Base-by-base conservation (phyloP, 768 basidiomycete genomes). In the Tulasnella sp. region DNA sequence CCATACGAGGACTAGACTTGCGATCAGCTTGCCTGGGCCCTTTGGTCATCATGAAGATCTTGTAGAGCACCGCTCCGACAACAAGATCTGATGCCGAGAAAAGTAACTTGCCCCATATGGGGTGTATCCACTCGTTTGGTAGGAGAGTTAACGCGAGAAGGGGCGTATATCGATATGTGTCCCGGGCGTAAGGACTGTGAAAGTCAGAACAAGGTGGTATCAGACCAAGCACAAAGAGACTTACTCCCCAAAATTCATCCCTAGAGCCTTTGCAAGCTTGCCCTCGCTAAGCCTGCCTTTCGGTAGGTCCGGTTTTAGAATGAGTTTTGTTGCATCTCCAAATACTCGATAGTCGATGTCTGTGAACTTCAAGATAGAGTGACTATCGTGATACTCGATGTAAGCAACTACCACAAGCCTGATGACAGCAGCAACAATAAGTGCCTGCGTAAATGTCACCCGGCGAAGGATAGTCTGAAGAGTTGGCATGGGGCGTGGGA, bases 281-380 rank as follows among this genome's bases (percentile, higher is more conserved):
- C 90, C 91, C 16, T 82, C 86, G 20, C 55, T 57, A 59, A 81
- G 82, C 24, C 56, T 64, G 27, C 62, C 55, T 8, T 55, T 63
- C 34, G 70, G 62, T n/a, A 66, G 58, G 47, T 35, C 16, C 10
- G 79, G 74, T 40, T 70, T 60, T 24, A 77, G 63, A 28, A 87
- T 60, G 61, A 86, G 88, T 35, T 67, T 69, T 1, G 90, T 80
- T 3, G 95, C 95, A 64, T 98, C 93, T 40, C 77, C 84, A 70
- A 96, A 95, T 58, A 99, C 93, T 32, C 79, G 75, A 65, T 96
- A 98, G 66, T 99, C 95, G 57, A 98, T 73, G 65, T 99, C 95
- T n/a, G 95, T 98, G 63, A 98, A 99, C 65, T 92, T 92, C 20
- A 96, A 79, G 27, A 77, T 64, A 1, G 84, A 86, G 58, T 69